Base-by-base conservation (phyloP, 441 rosid species). In the Arabidopsis lyrata region DNA sequence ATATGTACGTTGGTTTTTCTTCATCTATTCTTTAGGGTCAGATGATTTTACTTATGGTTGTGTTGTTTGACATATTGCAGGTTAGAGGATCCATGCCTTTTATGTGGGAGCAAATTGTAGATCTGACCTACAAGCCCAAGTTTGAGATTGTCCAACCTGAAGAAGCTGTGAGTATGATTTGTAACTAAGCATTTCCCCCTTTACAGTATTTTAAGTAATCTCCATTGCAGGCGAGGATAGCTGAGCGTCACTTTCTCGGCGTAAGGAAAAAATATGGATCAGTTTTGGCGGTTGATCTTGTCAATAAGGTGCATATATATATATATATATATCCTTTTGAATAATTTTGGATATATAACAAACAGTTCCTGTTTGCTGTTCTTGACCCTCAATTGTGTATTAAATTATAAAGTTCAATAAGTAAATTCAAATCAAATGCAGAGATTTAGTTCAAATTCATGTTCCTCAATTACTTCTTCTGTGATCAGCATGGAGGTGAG, bases 111-210 rank as follows among this genome's bases (percentile, higher is more conserved):
- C 81, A 77, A 67, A 72, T 77, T 35, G 99, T 93, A 67, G 93
- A 95, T 81, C 83, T 95, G 86, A 90, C 90, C n/a, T 95, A 95
- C 80, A 95, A 95, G 83, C 99, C 98, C 69, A 93, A 84, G 92
- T 93, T 91, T 83, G 97, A 93, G 85, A 95, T 93, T 74, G 83
- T 90, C 73, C 86, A 67, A 73, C 85, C 90, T 63, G 98, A 93
- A 84, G 97, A 91, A 81, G 95, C 97, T 59, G 99, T 95, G 76
- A 86, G 98, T 85, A 31, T 36, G 42, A 27, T 41, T 59, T 73
- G 49, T 54, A 27, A 16, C 42, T 24, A 62, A 18, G 13, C 29
- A 32, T 53, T 54, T 53, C 12, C 38, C 44, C 31, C 12, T 63
- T 11, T 0, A 8, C 13, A 24, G 41, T 13, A 4, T 12, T 12